Evolutionary conservation across 495 filamentous ascomycete genomes (phyloP).

Genomic region (Trichocladium uniseriatum): DNA sequence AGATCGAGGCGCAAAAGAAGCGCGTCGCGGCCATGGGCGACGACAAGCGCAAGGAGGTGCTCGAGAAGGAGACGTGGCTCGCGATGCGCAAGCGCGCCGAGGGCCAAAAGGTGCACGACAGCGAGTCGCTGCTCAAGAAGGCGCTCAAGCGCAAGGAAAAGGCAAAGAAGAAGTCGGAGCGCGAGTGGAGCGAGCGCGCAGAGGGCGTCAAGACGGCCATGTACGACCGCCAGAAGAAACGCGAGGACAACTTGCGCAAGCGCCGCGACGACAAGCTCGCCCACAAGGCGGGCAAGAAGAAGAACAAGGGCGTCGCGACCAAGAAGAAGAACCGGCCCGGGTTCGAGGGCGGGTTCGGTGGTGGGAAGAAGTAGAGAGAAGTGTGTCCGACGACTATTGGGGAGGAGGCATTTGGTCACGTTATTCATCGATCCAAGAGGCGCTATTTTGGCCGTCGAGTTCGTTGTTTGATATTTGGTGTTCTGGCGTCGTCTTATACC

Average conservation of each 20-base stretch:
- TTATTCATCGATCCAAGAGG: no score
- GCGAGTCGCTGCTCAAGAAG: constrained; percentile 85
- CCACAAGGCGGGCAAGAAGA: constrained; percentile 49
- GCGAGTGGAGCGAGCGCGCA: constrained; percentile 78
- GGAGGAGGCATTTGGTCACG: no score
- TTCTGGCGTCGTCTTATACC: constrained; percentile 5
- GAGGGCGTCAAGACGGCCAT: constrained; percentile 66
- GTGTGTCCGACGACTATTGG: no score
- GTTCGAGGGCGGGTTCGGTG: constrained; percentile 78
- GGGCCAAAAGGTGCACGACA: constrained; percentile 83
- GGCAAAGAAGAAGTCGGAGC: constrained; percentile 78
- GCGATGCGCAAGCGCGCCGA: constrained; percentile 82
- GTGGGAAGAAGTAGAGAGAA: constrained; percentile 23
- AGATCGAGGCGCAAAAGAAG: constrained; percentile 63
- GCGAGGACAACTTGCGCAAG: constrained; percentile 81
- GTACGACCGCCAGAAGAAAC: constrained; percentile 72
- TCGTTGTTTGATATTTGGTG: neutral
- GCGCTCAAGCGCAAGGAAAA: constrained; percentile 87
- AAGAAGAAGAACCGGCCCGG: constrained; percentile 62
- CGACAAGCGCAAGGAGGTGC: constrained; percentile 70
- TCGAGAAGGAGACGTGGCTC: constrained; percentile 90
- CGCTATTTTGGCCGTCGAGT: neutral
- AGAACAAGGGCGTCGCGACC: constrained; percentile 48
- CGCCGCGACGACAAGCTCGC: constrained; percentile 59
- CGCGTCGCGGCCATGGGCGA: constrained; percentile 61